These are phyloP conservation scores for Lolium perenne DNA, from an alignment of 176 grass and related monocot species.

Conservation along the genomic window DNA sequence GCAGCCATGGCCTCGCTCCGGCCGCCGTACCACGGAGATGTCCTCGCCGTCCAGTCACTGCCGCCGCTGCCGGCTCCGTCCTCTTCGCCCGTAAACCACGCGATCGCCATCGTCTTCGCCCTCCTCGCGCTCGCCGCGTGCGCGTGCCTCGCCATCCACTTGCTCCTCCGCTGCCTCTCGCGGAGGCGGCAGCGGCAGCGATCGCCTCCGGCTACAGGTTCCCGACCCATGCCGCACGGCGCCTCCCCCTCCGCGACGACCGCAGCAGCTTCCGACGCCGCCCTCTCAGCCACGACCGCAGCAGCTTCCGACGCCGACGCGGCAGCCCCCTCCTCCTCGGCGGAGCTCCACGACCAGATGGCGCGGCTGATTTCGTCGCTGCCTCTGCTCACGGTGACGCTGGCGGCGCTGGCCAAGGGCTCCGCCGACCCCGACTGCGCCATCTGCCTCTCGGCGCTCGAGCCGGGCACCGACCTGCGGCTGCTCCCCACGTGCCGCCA, in stretches of 20 bases:
- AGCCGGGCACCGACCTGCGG: constrained; percentile 44
- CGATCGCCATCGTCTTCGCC: constrained; percentile 68
- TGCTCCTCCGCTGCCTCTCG: constrained; percentile 76
- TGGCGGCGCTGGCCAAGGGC: constrained; percentile 78
- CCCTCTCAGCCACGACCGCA: background rate
- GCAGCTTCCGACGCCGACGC: background rate
- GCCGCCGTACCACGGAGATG: constrained; percentile 42
- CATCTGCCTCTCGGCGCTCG: constrained; percentile 80
- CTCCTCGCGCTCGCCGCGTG: constrained; percentile 70
- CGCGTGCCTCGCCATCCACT: constrained; percentile 74
- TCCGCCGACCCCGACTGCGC: constrained; percentile 71
- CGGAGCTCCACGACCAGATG: constrained; percentile 52
- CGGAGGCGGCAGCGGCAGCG: background rate
- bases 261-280: background rate
- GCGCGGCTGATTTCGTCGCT: constrained; percentile 72
- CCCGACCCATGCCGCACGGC: constrained; percentile 8
- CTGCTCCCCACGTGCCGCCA: constrained; percentile 88
- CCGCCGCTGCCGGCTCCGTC: constrained; percentile 22
- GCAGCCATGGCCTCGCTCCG: constrained; percentile 45
- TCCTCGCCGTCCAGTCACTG: constrained; percentile 49
- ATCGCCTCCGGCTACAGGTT: constrained; percentile 28
- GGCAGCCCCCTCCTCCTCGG: no score
- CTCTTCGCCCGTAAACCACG: constrained; percentile 53
- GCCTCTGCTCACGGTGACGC: constrained; percentile 77
- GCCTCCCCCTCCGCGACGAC: background rate